Evolutionary conservation across 495 filamentous ascomycete species (phyloP).

Genomic region (Trichoderma reesei): DNA sequence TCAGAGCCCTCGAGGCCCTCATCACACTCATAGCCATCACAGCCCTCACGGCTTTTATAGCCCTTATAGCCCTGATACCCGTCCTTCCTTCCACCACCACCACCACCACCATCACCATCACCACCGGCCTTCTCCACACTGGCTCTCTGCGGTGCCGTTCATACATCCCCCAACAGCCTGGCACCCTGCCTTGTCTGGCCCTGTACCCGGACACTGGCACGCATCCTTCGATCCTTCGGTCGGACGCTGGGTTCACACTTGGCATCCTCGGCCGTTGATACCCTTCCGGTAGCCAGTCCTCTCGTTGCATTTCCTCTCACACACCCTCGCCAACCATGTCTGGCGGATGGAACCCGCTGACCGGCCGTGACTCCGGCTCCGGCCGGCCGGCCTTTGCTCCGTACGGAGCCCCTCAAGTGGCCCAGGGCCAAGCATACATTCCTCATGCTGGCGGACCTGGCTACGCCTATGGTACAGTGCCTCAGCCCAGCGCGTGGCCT

Average conservation of each 20-base stretch:
- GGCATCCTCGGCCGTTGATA: neutral
- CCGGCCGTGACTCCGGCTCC: constrained; percentile 20
- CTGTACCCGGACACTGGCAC: constrained; percentile 4
- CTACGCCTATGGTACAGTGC: constrained; percentile 6
- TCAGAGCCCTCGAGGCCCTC: neutral
- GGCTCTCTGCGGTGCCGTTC: no score
- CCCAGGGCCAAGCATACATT: constrained; percentile 12
- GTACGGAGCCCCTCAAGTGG: constrained; percentile 6
- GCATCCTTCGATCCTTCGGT: neutral
- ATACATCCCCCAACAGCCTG: neutral
- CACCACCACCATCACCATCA: neutral
- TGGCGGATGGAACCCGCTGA: constrained; percentile 19
- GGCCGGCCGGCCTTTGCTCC: constrained; percentile 14
- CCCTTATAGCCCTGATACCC: no score
- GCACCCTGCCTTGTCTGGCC: neutral
- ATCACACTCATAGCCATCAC: no score
- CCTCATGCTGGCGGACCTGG: constrained; percentile 3
- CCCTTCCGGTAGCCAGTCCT: neutral
- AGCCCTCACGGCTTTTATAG: no score
- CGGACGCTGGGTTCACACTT: constrained; percentile 9
- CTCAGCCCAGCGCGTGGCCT: neutral
- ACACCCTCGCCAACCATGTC: constrained; percentile 9
- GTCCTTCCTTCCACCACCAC: neutral
- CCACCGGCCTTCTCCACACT: no score
- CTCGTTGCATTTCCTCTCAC: neutral